A percentile compares a stretch with the other conserved stretches of the same genome.
Evolutionary conservation across 2,329 filamentous ascomycete species (phyloP).

Genomic region (Botrytis byssoidea): DNA sequence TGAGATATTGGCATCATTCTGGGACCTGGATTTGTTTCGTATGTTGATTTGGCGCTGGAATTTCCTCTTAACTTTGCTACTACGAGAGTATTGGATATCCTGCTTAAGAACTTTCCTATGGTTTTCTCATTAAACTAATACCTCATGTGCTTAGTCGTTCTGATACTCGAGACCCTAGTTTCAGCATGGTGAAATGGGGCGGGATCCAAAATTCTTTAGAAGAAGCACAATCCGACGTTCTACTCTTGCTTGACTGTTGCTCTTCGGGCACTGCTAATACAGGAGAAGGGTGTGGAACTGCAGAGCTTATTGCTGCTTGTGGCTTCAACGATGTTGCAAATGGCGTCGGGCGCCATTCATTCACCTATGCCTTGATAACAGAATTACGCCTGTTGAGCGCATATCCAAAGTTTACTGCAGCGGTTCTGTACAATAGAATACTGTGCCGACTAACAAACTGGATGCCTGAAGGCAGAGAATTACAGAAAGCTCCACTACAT

Average conservation of each 20-base stretch:
- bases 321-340: neutral
- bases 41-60: too few relatives aligned
- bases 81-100: too few relatives aligned
- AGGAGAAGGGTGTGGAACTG: neutral
- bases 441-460: neutral
- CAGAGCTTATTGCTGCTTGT: neutral
- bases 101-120: neutral
- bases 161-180: neutral
- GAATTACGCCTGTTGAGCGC: neutral
- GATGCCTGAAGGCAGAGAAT: neutral
- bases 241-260: conserved; percentile 52
- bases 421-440: neutral
- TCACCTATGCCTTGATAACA: neutral
- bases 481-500: neutral
- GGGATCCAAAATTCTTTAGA: conserved; percentile 63
- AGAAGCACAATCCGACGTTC: conserved; percentile 59
- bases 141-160: neutral
- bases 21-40: too few relatives aligned
- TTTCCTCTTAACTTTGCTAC: too few relatives aligned
- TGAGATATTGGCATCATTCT: too few relatives aligned
- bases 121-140: neutral
- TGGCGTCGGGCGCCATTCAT: neutral
- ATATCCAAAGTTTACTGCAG: neutral
- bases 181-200: conserved; percentile 69
- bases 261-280: conserved; percentile 50